Evolutionary conservation across 169 alveolate genomes (phyloP), one percentile per base, ranked within the genome.

Genomic region (Plasmodium falciparum): DNA sequence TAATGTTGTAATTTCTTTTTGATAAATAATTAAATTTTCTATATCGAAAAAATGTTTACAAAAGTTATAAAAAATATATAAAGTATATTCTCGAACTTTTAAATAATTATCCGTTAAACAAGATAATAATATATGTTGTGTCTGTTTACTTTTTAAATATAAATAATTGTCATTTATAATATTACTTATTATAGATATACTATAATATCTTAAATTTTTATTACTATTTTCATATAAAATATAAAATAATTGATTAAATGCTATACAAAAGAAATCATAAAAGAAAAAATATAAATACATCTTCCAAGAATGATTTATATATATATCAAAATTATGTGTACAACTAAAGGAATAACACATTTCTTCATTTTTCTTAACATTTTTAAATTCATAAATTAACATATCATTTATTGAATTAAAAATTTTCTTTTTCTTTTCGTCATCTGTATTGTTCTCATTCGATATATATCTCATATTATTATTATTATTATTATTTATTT

Each of bases 91-190:
- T 59, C 92, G 20, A 33, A 86, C 92, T 50, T 73, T 86, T 47
- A 62, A 43, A 50, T 86, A 86, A 15, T 72, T 86, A 54, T 86
- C 92, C 13, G 92, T 72, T 54, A 86, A 29, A 47, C 92, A 86
- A 0, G 92, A 86, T 22, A 86, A 17, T n/a, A 86, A 33, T 59
- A 86, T 86, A 22, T 61, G 62, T 61, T 86, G 92, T 9, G 71
- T 86, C 2, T 86, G 83, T 29, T 72, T 86, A 63, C 92, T 61
- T 29, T 86, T 86, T 45, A 86, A 20, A 56, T 86, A 86, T 24
- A 86, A 56, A 56, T 86, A 86, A 54, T 86, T 86, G 1, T 86
- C 88, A 61, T 50, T 86, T 61, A 86, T 86, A 71, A 86, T 86
- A 56, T 86, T 61, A 43, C 50, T 70, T 43, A 86, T 72, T 71